Base-by-base conservation (phyloP, 2,329 filamentous ascomycete genomes). In the Exserohilum turcica region DNA sequence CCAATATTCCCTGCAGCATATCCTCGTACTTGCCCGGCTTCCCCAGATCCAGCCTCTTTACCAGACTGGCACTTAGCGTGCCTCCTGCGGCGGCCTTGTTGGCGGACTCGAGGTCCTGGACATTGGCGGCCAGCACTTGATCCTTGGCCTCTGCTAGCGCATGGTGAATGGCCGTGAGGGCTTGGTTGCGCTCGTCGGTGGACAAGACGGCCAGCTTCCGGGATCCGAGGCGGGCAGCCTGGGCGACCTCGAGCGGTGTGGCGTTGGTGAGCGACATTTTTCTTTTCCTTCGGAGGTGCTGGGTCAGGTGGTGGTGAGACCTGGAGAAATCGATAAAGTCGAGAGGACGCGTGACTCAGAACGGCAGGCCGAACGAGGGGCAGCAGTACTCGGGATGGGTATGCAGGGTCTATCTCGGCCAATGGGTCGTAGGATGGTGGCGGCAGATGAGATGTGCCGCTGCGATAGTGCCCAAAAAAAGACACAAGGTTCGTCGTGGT, bases 11-110 rank as follows among this genome's bases (percentile, higher is more conserved):
- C 78, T 92, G 89, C 60, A 99, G 82, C 94, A 99, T 97, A 71
- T 97, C 94, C 70, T 97, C 92, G 81, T 89, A 99, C 78, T 97
- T 97, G 53, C 93, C 93, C 70, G 86, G 85, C 74, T 90, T 89
- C 43, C 86, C 86, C 43, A 99, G 80, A 75, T 99, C 93, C 56
- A 99, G 82, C 50, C 94, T 84, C 67, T 95, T 94, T 28, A 97
- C 84, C 19, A 97, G 82, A 68, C 91, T 94, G 67, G 88, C 83
- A 73, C 87, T 93, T 43, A 97, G 78, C 42, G 86, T 80, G 35
- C 93, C 93, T 66, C 86, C 84, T 13, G 86, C 84, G 16, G 90
- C 91, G 43, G 91, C 90, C 65, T 84, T 81, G 35, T 82, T 84
- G 3, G 94, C 94, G 39, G 83, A 79, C 48, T 87, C 85, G 47